Percentiles rank a stretch among this genome's conserved stretches.
Evolutionary conservation across 345 rosid species (phyloP).

Genomic region (Dipteronia sinensis): DNA sequence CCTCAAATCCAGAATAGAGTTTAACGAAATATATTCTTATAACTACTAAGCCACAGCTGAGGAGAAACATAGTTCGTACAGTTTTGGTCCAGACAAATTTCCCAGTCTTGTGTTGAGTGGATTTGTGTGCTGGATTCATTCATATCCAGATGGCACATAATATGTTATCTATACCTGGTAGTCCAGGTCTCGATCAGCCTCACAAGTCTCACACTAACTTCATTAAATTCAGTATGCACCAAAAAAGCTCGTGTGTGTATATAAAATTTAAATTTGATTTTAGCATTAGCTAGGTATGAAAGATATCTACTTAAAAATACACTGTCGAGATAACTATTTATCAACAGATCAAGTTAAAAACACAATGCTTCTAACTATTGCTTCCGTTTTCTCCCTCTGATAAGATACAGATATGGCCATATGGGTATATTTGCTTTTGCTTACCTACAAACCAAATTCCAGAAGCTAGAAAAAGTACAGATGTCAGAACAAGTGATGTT

Average conservation of each 20-base stretch:
- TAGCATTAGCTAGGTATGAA: too few species aligned
- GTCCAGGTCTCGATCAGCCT: neutral
- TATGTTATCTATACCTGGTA: neutral
- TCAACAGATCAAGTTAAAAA: too few species aligned
- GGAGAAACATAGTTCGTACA: neutral
- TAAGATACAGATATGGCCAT: neutral
- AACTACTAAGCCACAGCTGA: neutral
- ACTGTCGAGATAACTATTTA: too few species aligned
- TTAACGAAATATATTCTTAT: neutral
- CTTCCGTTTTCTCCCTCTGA: neutral
- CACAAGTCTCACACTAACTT: too few species aligned
- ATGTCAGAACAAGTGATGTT: slow-evolving; percentile 79
- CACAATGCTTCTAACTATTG: too few species aligned
- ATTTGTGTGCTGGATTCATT: neutral
- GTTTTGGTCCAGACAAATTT: neutral
- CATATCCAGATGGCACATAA: neutral
- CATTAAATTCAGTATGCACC: too few species aligned
- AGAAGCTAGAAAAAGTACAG: slow-evolving; percentile 77
- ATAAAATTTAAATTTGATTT: too few species aligned
- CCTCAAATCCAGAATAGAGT: neutral
- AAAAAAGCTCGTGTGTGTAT: too few species aligned
- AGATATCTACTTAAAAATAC: too few species aligned
- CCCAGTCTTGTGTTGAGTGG: too few species aligned
- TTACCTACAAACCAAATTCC: slow-evolving; percentile 82
- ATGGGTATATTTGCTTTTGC: neutral